phyloP scores from a whole-genome alignment of 2,329 filamentous ascomycete species.

The Penicillium sp. region DNA sequence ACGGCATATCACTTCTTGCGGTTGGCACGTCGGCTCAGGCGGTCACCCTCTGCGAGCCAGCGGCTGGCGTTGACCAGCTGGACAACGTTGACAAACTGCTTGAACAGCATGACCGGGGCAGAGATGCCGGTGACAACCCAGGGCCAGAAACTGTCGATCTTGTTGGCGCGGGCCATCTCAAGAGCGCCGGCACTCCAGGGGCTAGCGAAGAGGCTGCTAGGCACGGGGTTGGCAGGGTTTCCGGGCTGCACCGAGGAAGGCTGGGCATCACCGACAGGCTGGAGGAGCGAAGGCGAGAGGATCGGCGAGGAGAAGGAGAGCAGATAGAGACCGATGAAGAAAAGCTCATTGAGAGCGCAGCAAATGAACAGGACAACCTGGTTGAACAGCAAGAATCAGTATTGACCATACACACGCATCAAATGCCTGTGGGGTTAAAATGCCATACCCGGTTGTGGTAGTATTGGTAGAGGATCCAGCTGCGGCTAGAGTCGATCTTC shows the following conservation, averaged over 20 bases:
- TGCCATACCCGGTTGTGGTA: conserved; percentile 86
- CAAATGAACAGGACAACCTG: conserved; percentile 88
- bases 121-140: conserved; percentile 82
- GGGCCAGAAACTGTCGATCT: conserved; percentile 75
- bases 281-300: conserved; percentile 80
- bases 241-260: conserved; percentile 62
- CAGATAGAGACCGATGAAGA: conserved; percentile 98
- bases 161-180: conserved; percentile 91
- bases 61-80: conserved; percentile 91
- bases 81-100: conserved; percentile 92
- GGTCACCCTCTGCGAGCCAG: conserved; percentile 91
- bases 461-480: conserved; percentile 89
- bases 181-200: conserved; percentile 91
- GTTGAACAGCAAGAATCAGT: neutral
- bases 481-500: conserved; percentile 84
- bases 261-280: conserved; percentile 58
- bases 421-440: neutral
- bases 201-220: conserved; percentile 77
- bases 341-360: conserved; percentile 89
- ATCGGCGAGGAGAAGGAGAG: conserved; percentile 93
- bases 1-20: conserved; percentile 49
- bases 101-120: conserved; percentile 82
- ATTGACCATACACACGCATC: neutral
- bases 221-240: conserved; percentile 66
- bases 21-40: conserved; percentile 50